Base-by-base conservation (phyloP, 106 monocot species). In the Phalaenopsis aphrodite region DNA sequence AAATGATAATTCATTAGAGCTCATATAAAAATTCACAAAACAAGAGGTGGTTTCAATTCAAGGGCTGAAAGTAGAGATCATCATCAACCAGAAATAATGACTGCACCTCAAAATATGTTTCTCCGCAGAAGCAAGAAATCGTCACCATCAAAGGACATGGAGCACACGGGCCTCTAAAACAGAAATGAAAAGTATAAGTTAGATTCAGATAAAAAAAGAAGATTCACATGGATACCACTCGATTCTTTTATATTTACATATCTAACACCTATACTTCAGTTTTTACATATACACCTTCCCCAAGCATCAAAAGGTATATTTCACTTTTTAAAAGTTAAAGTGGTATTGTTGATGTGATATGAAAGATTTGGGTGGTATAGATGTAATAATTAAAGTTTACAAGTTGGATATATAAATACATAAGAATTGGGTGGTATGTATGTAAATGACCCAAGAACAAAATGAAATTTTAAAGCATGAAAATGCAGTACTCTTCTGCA, bases 111-210 rank as follows among this genome's bases (percentile, higher is more conserved):
- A 90, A 94, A 69, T 72, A 71, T 82, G 97, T 92, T 81, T 90
- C 87, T 21, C 94, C 92, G 79, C 97, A 97, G 56, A 78, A 72
- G 80, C 97, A 97, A 69, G 92, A 88, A 88, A 97, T 97, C 37
- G 88, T 78, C 67, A 94, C 90, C 92, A 89, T 92, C 89, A 97
- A 81, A 16, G 97, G 97, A 76, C 97, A 97, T 78, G 97, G 97
- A 76, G 89, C 85, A 85, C 97, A 97, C n/a, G 78, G 71, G 79
- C 94, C 97, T 84, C 97, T 97, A 84, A 75, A 85, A 85, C 21
- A 77, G 84, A 56, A 66, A 57, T 41, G 41, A 81, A 36, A 61
- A 8, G 4, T 24, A 76, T 76, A 14, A 30, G 24, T 48, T 23
- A 30, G 14, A 49, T 42, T 74, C 43, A 42, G 8, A 45, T 5